Conservation (phyloP, 2,329 filamentous ascomycete genomes). For the Microascus cirrosus region DNA sequence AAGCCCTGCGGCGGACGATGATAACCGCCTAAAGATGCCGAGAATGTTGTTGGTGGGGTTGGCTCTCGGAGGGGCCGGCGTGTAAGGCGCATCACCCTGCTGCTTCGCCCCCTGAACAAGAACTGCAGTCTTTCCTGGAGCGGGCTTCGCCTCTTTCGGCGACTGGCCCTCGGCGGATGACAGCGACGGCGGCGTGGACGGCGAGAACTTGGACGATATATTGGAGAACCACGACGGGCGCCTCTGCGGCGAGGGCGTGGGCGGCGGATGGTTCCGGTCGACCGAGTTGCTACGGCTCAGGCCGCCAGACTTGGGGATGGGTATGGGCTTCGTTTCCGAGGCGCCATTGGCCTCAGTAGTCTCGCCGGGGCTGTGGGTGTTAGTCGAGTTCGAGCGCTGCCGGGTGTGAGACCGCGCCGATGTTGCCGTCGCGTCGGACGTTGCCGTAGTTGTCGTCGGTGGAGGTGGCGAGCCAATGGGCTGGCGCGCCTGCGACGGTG, state of each 20-base stretch:
- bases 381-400: neutral
- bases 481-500: neutral
- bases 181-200: slow-evolving; percentile 18
- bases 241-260: slow-evolving; percentile 26
- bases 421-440: neutral
- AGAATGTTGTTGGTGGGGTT: slow-evolving; percentile 64
- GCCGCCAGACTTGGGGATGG: neutral
- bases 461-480: slow-evolving; percentile 1
- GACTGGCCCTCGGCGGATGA: slow-evolving; percentile 6
- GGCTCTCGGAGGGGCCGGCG: slow-evolving; percentile 61
- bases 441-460: slow-evolving; percentile 1
- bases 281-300: slow-evolving; percentile 1
- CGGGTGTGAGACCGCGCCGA: neutral
- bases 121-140: slow-evolving; percentile 41
- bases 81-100: slow-evolving; percentile 55
- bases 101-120: slow-evolving; percentile 43
- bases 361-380: neutral
- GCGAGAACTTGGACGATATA: slow-evolving; percentile 82
- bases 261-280: slow-evolving; percentile 8
- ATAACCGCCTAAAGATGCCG: slow-evolving; percentile 71
- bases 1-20: slow-evolving; percentile 48
- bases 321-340: neutral
- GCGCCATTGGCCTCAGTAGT: neutral
- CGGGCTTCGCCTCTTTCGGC: slow-evolving; percentile 1
- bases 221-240: slow-evolving; percentile 88